Evolutionary conservation across 208 protist genomes (phyloP), one percentile per base, ranked within the genome.

Genomic region (Wallacemonas sp.): DNA sequence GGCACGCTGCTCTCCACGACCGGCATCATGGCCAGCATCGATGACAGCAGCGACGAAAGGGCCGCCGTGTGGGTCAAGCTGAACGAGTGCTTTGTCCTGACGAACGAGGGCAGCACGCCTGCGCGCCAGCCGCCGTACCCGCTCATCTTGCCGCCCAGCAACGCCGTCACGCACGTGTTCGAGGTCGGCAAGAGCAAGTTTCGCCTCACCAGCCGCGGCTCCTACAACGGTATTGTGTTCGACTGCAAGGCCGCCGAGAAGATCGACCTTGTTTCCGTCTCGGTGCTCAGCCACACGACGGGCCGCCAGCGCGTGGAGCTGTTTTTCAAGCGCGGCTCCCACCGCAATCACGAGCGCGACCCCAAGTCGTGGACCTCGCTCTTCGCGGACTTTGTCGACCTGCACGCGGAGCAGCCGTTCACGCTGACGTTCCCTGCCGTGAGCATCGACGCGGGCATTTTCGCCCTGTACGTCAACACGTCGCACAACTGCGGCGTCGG

Each of bases 171-270:
- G 26, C 79, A 76, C 64, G 66, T 84, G 7, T 97, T 97, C 76
- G 92, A 91, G 44, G 92, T 97, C 2, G 92, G 92, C 26, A 91
- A 88, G 41, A 82, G 65, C 52, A 87, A 88, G 52, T 93, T 86
- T 68, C 75, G 76, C 33, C 66, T 83, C 38, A 77, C 89, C 64
- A 84, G 77, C 50, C 86, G 82, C 16, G 79, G 74, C 8, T 93
- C 85, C 7, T 93, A 93, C 77, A 97, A 94, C 50, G 92, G 92
- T 42, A 92, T 97, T 64, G 92, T 97, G 75, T 97, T 97, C 67
- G 92, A 97, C 80, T 81, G 84, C 77, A 76, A 81, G 22, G 77
- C 87, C n/a, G 75, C 68, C 36, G 77, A 86, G 41, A 72, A 86
- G 16, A 84, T 95, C 57, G 79, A 90, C 20, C 72, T 97, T 10